Evolutionary conservation across 306 rosid species (phyloP), one percentile per base, ranked within the genome.

Genomic region (Adenanthera pavonina): DNA sequence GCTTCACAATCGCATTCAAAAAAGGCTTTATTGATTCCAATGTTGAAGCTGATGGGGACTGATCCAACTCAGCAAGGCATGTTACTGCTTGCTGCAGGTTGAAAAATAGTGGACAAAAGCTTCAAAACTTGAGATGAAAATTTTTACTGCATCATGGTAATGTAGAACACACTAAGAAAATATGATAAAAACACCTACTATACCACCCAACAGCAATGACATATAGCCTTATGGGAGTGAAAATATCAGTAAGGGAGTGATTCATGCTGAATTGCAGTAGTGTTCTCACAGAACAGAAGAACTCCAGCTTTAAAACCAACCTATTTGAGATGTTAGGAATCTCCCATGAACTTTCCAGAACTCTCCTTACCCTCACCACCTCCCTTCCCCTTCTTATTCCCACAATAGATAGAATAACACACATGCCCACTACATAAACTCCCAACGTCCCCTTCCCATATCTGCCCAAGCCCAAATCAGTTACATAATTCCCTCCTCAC

Each of bases 41-140:
- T 47, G 83, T 76, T 57, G 97, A 90, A 73, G 92, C 77, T 1
- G 90, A 88, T 35, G 99, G 98, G 34, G 98, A 92, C 80, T 96
- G 99, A 79, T 93, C 97, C 91, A 96, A 76, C 84, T 96, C 99
- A 19, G 97, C 84, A 81, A 96, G 99, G 81, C 92, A 92, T 65
- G 88, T 52, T 34, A 89, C 87, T 12, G 99, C 96, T 91, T 96
- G 99, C 99, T 96, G 94, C 89, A 90, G 53, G 78, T 82, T 72
- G 75, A 75, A 79, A 88, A 75, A 80, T 16, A 60, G 25, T 59
- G 51, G 51, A 8, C 1, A 46, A 11, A 46, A 46, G 3, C 14
- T 66, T 43, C 75, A 46, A 20, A 33, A 70, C 57, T 70, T 47
- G 47, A 70, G 47, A 70, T n/a, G 19, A 47, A 1, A 46, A 70